Evolutionary conservation across 148 eudicot genomes (phyloP).

Genomic region (Cornus florida): DNA sequence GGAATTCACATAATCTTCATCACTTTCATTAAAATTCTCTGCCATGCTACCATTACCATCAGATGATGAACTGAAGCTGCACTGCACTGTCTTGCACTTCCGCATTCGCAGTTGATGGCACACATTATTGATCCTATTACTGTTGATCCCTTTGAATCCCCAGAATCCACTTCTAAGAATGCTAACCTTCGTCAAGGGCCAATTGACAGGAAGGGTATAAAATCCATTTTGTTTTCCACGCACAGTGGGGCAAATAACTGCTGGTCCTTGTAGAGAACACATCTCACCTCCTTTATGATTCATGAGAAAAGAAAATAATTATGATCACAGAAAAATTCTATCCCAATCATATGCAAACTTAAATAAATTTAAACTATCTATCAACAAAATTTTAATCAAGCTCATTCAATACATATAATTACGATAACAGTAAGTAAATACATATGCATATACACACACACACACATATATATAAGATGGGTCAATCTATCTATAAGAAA

Average conservation of each 20-base stretch:
- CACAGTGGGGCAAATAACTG: slow-evolving; percentile 63
- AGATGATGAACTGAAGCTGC: slow-evolving; percentile 84
- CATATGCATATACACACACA: not conserved
- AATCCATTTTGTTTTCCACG: slow-evolving; percentile 58
- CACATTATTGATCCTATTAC: slow-evolving; percentile 28
- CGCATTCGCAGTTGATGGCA: slow-evolving; percentile 24
- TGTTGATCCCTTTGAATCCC: slow-evolving; percentile 44
- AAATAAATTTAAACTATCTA: not conserved
- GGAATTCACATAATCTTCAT: slow-evolving; percentile 81
- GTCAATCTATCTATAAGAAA: not conserved
- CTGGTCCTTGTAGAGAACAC: slow-evolving; percentile 81
- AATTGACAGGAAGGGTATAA: slow-evolving; percentile 41
- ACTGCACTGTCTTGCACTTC: slow-evolving; percentile 40
- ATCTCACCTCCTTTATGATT: slow-evolving; percentile 32
- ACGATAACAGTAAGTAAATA: too few relatives aligned
- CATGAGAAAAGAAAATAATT: not conserved
- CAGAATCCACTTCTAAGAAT: slow-evolving; percentile 52
- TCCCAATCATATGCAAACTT: not conserved
- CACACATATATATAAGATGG: not conserved
- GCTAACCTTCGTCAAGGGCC: slow-evolving; percentile 36
- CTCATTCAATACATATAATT: too few relatives aligned
- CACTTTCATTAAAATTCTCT: slow-evolving; percentile 68
- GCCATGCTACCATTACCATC: slow-evolving; percentile 89
- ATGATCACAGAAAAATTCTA: not conserved
- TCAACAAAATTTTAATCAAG: not conserved